Conservation (phyloP, 306 rosid species). For the Alnus rubra region DNA sequence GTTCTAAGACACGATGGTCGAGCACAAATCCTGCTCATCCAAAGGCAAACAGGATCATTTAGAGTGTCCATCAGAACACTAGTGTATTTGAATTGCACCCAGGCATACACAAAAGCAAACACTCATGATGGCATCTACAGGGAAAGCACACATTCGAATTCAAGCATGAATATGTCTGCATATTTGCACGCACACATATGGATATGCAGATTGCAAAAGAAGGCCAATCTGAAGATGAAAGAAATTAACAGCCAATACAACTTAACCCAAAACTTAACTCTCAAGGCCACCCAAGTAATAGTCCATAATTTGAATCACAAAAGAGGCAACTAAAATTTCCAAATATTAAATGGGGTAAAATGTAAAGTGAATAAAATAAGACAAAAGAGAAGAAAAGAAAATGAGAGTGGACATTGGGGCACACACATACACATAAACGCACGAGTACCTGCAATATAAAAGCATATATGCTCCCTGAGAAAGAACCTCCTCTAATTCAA, state of each 20-base stretch:
- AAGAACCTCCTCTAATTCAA: conserved; percentile 89
- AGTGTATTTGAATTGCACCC: conserved; percentile 4
- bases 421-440: conserved; percentile 1
- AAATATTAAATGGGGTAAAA: neutral
- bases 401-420: neutral
- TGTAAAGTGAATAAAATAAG: neutral
- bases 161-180: neutral
- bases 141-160: neutral
- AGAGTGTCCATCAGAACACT: conserved; percentile 12
- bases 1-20: conserved; percentile 61
- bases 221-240: neutral
- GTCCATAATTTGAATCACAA: conserved; percentile 3
- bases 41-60: conserved; percentile 25
- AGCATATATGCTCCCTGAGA: conserved; percentile 98
- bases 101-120: neutral
- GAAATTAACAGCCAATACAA: neutral
- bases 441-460: conserved; percentile 77
- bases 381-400: neutral
- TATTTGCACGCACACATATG: neutral
- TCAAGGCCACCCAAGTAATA: neutral
- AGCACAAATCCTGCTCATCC: conserved; percentile 56
- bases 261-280: neutral
- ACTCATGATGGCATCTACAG: neutral
- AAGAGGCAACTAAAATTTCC: neutral
- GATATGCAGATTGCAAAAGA: neutral